Evolutionary conservation across 257 asterid genomes (phyloP).

Genomic region (Solanum lycopersicoides): DNA sequence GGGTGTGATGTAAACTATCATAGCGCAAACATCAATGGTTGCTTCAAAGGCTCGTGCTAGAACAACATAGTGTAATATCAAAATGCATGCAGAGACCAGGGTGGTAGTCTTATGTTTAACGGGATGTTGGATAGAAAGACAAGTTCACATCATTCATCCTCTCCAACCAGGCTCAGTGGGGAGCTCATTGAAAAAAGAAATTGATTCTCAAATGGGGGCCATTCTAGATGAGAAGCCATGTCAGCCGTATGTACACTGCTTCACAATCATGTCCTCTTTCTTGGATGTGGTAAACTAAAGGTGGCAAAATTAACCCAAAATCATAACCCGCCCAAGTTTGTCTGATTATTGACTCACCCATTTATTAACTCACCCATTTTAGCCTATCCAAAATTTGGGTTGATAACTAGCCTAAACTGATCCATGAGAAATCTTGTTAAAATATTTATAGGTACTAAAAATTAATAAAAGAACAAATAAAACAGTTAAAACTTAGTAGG

Average conservation of each 20-base stretch:
- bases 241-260: neutral
- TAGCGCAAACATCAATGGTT: neutral
- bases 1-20: neutral
- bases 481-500: neutral
- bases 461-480: neutral
- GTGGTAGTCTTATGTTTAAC: neutral
- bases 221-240: neutral
- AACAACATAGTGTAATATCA: neutral
- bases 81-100: neutral
- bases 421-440: neutral
- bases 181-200: neutral
- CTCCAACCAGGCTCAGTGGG: neutral
- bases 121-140: neutral
- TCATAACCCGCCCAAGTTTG: neutral
- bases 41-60: neutral
- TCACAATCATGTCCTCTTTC: neutral
- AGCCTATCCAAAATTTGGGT: neutral
- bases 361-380: neutral
- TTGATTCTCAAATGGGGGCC: neutral
- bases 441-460: neutral
- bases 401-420: neutral
- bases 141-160: neutral
- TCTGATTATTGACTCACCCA: neutral
- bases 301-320: neutral
- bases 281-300: neutral